Conservation (phyloP, 2,329 filamentous ascomycete genomes). For the Nemania bipapillata region DNA sequence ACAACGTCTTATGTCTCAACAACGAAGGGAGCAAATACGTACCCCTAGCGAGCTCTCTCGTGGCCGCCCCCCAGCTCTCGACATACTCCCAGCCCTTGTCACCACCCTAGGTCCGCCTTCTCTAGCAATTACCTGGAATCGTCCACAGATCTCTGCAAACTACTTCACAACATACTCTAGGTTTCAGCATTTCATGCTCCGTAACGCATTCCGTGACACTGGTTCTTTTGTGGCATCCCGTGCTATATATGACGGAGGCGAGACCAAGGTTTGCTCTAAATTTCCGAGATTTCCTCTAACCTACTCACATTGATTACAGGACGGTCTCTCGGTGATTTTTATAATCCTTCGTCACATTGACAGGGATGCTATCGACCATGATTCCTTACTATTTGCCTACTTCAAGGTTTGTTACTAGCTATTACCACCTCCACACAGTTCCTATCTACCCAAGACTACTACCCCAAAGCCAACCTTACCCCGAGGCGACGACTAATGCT, state of each 20-base stretch:
- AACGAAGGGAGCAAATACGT: constrained; percentile 66
- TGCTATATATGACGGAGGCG: constrained; percentile 76
- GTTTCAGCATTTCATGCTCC: constrained; percentile 78
- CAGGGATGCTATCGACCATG: constrained; percentile 71
- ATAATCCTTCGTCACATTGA: constrained; percentile 75
- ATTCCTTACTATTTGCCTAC: constrained; percentile 74
- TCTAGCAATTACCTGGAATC: constrained; percentile 75
- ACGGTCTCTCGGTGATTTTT: constrained; percentile 75
- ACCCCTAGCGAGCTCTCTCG: constrained; percentile 65
- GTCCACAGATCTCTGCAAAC: constrained; percentile 72
- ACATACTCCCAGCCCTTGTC: constrained; percentile 70
- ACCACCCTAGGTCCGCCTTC: constrained; percentile 74
- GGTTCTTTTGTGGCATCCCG: constrained; percentile 72
- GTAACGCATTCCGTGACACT: constrained; percentile 72
- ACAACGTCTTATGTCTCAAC: constrained; percentile 70
- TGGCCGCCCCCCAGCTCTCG: constrained; percentile 66
- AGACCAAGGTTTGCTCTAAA: constrained; percentile 66
- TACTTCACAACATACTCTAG: constrained; percentile 72
- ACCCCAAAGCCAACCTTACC: neutral
- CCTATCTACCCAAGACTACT: neutral
- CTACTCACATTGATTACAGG: constrained; percentile 53
- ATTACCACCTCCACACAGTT: neutral
- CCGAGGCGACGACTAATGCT: constrained; percentile 35
- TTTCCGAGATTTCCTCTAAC: neutral
- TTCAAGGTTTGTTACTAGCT: constrained; percentile 64